Base-by-base conservation (phyloP, 257 asterid species). In the Solanum dulcamara region DNA sequence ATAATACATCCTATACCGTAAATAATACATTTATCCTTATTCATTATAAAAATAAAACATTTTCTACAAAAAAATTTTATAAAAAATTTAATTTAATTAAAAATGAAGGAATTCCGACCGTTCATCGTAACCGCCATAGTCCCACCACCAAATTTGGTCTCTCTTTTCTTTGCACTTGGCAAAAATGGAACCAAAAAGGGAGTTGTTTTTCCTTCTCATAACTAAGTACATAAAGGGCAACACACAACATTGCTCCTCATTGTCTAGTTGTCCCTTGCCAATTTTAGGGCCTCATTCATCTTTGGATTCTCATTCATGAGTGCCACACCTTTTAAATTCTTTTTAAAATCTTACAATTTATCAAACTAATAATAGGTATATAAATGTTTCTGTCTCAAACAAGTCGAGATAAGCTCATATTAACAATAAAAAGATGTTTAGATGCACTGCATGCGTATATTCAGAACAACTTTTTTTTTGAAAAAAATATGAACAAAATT, bases 231-330 rank as follows among this genome's bases (percentile, higher is more conserved):
- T 60, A 60, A 28, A 64, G 10, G 30, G 40, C 5, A 62, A 30
- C 72, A 64, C 40, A 32, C 22, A 30, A 13, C 38, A 13, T 62
- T 6, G 74, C 40, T 30, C 40, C 74, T 30, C 22, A 30, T 66
- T 33, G 10, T 30, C 66, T 32, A 15, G 8, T 64, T 64, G 22
- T 8, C 37, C n/a, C 40, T 64, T 64, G 2, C 4, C 28, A 62
- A 62, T 26, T 62, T 62, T 62, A 1, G 44, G 15, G 42, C 24
- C 75, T 67, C 12, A 20, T n/a, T n/a, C 46, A 68, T 40, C 81
- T 14, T 74, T 74, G 81, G 81, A 74, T 74, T 74, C 55, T 72
- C 81, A 40, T 72, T 44, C 7, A 40, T n/a, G 55, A 40, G 53
- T 38, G 33, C 81, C 35, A 40, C 81, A 72, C n/a, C 20, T 40